Evolutionary conservation across 1,284 basidiomycete species (phyloP).

Genomic region (Cryptococcus sp.): DNA sequence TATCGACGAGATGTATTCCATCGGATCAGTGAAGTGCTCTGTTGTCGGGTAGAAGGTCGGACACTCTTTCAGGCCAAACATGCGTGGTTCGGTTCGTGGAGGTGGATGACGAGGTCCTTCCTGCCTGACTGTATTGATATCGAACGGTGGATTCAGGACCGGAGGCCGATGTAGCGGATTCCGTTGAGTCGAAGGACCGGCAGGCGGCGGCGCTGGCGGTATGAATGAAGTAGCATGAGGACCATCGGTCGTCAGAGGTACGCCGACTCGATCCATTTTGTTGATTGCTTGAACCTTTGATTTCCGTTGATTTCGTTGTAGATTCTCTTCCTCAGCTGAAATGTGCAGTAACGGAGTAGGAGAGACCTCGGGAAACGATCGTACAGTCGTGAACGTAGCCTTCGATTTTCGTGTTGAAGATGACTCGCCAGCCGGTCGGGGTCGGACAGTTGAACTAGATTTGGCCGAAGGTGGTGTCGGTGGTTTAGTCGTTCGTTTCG

Average conservation of each 20-base stretch:
- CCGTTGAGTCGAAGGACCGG: slow-evolving; percentile 19
- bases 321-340: slow-evolving; percentile 18
- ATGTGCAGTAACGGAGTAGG: slow-evolving; percentile 12
- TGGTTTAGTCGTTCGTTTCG: slow-evolving; percentile 5
- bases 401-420: slow-evolving; percentile 8
- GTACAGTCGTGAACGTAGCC: slow-evolving; percentile 35
- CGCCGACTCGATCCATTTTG: slow-evolving; percentile 28
- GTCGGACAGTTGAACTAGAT: neutral
- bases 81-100: slow-evolving; percentile 48
- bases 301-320: slow-evolving; percentile 31
- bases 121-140: slow-evolving; percentile 29
- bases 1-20: slow-evolving; percentile 87
- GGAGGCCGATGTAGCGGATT: slow-evolving; percentile 33
- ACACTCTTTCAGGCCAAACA: slow-evolving; percentile 85
- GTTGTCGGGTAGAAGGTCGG: slow-evolving; percentile 81
- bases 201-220: slow-evolving; percentile 12
- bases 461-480: slow-evolving; percentile 7
- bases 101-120: slow-evolving; percentile 30
- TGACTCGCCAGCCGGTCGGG: neutral
- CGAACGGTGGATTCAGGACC: slow-evolving; percentile 35
- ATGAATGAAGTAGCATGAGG: slow-evolving; percentile 38
- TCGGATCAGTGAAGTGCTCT: slow-evolving; percentile 93
- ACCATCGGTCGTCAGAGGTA: slow-evolving; percentile 9
- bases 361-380: slow-evolving; percentile 28
- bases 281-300: slow-evolving; percentile 41